A percentile compares a stretch with the other conserved stretches of the same genome.
These are phyloP conservation scores for Exophiala sideris DNA, from an alignment of 2,329 filamentous ascomycete species.

Conservation along the genomic window DNA sequence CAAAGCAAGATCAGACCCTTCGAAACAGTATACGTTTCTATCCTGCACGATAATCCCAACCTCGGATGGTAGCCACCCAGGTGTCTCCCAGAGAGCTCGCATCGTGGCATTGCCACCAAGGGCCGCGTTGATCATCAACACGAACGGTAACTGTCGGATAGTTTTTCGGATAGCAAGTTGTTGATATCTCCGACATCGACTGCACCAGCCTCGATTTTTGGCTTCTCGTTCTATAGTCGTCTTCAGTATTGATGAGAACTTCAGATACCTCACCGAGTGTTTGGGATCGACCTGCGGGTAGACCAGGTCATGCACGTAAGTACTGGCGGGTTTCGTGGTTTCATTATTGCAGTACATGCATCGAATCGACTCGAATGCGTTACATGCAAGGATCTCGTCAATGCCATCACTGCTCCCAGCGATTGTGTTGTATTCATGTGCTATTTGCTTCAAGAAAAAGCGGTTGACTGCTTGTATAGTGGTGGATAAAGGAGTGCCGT, in stretches of 20 bases:
- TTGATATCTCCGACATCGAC: constrained; percentile 85
- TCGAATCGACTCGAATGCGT: constrained; percentile 58
- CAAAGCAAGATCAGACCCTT: constrained; percentile 81
- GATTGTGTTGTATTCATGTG: constrained; percentile 70
- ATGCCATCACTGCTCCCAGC: constrained; percentile 60
- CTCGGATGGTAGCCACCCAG: constrained; percentile 88
- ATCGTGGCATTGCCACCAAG: constrained; percentile 70
- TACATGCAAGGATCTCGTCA: constrained; percentile 59
- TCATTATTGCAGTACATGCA: constrained; percentile 88
- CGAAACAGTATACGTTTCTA: constrained; percentile 91
- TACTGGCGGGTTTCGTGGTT: constrained; percentile 72
- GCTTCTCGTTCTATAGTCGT: constrained; percentile 85
- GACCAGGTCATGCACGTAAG: constrained; percentile 78
- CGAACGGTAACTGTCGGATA: constrained; percentile 74
- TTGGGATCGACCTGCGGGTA: constrained; percentile 59
- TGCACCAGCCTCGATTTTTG: constrained; percentile 89
- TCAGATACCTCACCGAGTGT: constrained; percentile 47
- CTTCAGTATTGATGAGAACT: constrained; percentile 89
- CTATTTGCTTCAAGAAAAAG: constrained; percentile 79
- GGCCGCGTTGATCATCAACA: constrained; percentile 83
- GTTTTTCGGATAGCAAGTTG: constrained; percentile 80
- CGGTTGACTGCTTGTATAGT: constrained; percentile 85
- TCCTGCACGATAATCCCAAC: constrained; percentile 88
- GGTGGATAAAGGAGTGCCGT: constrained; percentile 67
- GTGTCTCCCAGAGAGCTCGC: constrained; percentile 74